Base-by-base conservation (phyloP, 257 asterid species). In the Gentiana straminea region DNA sequence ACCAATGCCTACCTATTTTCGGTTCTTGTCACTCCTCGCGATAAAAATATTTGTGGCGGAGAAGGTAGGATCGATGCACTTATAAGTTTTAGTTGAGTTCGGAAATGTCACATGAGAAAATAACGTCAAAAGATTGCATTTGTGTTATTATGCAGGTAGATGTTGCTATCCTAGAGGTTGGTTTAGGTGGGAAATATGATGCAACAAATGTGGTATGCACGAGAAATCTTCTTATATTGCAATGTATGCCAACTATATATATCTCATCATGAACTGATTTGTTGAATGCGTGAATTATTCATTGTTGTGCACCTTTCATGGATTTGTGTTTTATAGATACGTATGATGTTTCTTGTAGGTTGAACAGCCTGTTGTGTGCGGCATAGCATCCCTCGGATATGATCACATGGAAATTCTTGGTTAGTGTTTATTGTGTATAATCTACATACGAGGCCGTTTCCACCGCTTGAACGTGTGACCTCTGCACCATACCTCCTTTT, bases 401-500 rank as follows among this genome's bases (percentile, higher is more conserved):
- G 98, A 92, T 76, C 97, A 92, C 79, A 92, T 85, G 97, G 98
- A 92, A 75, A 88, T 92, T 79, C 95, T 92, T 68, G 97, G 98
- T 92, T 75, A 81, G 98, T 83, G 70, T 70, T 66, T 78, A 66
- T 68, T 76, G 68, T 73, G 70, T 71, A 64, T 75, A 63, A 61
- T 51, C 55, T 15, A 15, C 24, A 15, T 15, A 15, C 24, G 24
- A 15, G 24, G 24, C 24, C 24, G 24, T 15, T 15, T 15, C 24
- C 24, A 15, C 24, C 24, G 24, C 24, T 15, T 15, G 24, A 15
- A 15, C 24, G 24, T 15, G 24, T 15, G 24, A 15, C 24, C 24
- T 15, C 24, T 15, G 24, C 24, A 15, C 24, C 24, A 15, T 15
- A 15, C 24, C 24, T 15, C 24, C 24, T 15, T 15, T 15, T 15